Percentiles rank a stretch among this genome's conserved stretches.
Evolutionary conservation across 495 filamentous ascomycete species (phyloP).

Genomic region (Podospora australis): DNA sequence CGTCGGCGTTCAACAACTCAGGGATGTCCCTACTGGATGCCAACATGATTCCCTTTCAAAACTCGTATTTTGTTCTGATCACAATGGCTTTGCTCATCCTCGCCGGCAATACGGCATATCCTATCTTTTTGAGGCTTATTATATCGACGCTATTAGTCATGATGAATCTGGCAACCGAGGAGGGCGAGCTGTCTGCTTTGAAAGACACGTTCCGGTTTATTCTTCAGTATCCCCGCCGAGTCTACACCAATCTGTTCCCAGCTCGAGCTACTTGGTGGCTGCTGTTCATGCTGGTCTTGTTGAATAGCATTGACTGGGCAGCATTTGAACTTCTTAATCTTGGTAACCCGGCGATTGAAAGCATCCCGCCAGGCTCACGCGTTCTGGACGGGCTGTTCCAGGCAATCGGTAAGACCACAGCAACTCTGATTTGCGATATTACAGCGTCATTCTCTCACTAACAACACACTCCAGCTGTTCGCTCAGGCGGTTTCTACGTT

Average conservation of each 20-base stretch:
- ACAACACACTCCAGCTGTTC: slow-evolving; percentile 49
- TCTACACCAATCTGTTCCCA: slow-evolving; percentile 82
- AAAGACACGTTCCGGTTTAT: slow-evolving; percentile 71
- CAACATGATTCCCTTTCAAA: slow-evolving; percentile 71
- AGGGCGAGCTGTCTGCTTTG: slow-evolving; percentile 26
- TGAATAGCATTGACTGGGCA: slow-evolving; percentile 79
- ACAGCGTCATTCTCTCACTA: background rate
- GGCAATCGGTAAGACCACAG: slow-evolving; percentile 44
- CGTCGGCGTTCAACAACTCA: slow-evolving; percentile 80
- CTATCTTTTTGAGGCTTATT: slow-evolving; percentile 71
- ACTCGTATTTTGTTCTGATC: slow-evolving; percentile 61
- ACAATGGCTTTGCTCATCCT: slow-evolving; percentile 73
- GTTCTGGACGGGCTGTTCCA: slow-evolving; percentile 79
- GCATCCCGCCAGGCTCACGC: slow-evolving; percentile 50
- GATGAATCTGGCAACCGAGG: slow-evolving; percentile 21
- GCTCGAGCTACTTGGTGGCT: slow-evolving; percentile 75
- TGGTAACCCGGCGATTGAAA: slow-evolving; percentile 56
- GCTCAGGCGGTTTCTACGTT: slow-evolving; percentile 79
- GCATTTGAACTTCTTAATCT: slow-evolving; percentile 76
- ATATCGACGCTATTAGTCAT: slow-evolving; percentile 54
- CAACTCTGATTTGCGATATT: background rate
- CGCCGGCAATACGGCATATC: slow-evolving; percentile 75
- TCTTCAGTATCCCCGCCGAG: slow-evolving; percentile 69
- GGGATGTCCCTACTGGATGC: slow-evolving; percentile 80
- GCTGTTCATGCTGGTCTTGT: slow-evolving; percentile 58